Conservation (phyloP, 139 green algal genomes). For the Closterium sp. region DNA sequence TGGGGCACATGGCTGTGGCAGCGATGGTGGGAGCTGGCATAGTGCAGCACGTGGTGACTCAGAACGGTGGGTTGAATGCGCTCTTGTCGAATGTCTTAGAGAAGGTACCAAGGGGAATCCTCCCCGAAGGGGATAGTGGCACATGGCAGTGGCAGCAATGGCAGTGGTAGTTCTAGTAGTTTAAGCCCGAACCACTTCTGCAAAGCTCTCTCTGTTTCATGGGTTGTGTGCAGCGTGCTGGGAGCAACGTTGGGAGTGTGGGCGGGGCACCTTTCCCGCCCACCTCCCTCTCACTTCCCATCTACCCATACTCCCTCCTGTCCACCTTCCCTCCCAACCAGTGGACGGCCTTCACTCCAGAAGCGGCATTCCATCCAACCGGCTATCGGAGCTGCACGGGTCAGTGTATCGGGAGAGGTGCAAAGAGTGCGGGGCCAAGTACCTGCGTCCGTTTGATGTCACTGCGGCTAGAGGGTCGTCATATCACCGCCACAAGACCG, state of each 20-base stretch:
- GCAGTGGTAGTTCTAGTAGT: too few relatives aligned
- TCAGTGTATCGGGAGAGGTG: slow-evolving; percentile 82
- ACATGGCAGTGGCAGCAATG: too few relatives aligned
- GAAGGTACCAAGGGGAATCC: too few relatives aligned
- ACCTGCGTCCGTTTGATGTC: slow-evolving; percentile 33
- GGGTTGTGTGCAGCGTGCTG: too few relatives aligned
- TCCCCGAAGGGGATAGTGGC: too few relatives aligned
- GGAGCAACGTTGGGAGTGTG: too few relatives aligned
- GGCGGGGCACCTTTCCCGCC: too few relatives aligned
- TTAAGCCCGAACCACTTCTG: too few relatives aligned
- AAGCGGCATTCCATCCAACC: slow-evolving; percentile 64
- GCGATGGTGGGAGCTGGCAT: slow-evolving; percentile 32
- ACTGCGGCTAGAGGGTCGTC: slow-evolving; percentile 18
- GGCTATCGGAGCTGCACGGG: slow-evolving; percentile 45
- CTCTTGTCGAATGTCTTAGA: too few relatives aligned
- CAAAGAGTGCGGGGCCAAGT: slow-evolving; percentile 65
- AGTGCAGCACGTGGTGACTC: slow-evolving; percentile 29
- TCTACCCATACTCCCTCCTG: too few relatives aligned
- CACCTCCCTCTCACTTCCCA: too few relatives aligned
- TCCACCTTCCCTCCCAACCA: neutral
- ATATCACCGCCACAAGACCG: slow-evolving; percentile 28
- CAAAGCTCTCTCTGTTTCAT: too few relatives aligned
- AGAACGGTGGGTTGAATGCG: slow-evolving; percentile 43
- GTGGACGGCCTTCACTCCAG: slow-evolving; percentile 85
- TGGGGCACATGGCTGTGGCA: slow-evolving; percentile 74